Conservation (phyloP, 805 yeast species). For the Kluyveromyces dobzhanskii region DNA sequence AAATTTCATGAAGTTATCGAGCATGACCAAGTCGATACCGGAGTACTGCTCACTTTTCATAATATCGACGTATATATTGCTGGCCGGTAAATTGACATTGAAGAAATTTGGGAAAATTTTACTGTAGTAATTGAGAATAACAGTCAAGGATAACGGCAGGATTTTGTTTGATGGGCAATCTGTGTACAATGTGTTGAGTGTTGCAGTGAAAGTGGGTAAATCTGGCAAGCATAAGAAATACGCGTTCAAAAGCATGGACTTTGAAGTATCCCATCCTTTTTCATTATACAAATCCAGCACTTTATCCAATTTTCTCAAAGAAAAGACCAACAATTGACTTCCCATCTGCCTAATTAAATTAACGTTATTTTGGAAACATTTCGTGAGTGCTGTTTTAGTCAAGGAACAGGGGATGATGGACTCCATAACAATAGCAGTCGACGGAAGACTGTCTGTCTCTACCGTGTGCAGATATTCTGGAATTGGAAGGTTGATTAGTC, state of each 20-base stretch:
- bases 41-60: conserved; percentile 29
- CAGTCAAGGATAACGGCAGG: conserved; percentile 39
- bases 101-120: conserved; percentile 31
- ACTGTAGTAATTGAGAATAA: conserved; percentile 36
- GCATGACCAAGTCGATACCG: conserved; percentile 48
- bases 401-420: conserved; percentile 57
- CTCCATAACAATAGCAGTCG: conserved; percentile 37
- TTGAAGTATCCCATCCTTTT: conserved; percentile 35
- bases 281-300: conserved; percentile 31
- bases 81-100: conserved; percentile 23
- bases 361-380: conserved; percentile 44
- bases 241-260: conserved; percentile 28
- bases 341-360: conserved; percentile 54
- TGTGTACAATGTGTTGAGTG: conserved; percentile 35
- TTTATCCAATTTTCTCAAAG: conserved; percentile 44
- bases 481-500: conserved; percentile 48
- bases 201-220: conserved; percentile 34
- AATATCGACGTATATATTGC: conserved; percentile 31
- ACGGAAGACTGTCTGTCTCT: conserved; percentile 29
- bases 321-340: conserved; percentile 47
- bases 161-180: conserved; percentile 35
- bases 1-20: conserved; percentile 54
- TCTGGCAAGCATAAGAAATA: conserved; percentile 42
- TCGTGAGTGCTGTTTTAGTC: conserved; percentile 47
- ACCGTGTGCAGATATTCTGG: conserved; percentile 34